Base-by-base conservation (phyloP, 169 alveolate species). In the Plasmodium relictum region DNA sequence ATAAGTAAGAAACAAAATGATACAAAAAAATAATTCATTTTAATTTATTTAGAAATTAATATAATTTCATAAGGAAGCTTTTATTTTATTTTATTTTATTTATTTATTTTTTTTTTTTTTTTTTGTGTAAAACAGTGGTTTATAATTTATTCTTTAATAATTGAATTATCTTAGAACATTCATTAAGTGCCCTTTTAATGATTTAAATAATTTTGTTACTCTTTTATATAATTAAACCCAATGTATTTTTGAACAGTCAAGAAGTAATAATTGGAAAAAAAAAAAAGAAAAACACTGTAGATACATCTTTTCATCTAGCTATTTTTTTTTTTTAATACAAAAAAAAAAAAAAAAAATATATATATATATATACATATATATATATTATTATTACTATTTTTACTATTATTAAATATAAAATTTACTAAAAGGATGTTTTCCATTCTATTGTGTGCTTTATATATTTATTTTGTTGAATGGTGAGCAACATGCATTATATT, bases 21-120 rank as follows among this genome's bases (percentile, higher is more conserved):
- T 10, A 48, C 74, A 31, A 78, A 18, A 31, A 66, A 78, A 52
- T 78, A 78, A 10, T 78, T 78, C 89, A 78, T 78, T 78, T 56
- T 66, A 37, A 31, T 31, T 31, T 31, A 31, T 31, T 31, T 2
- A 3, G 39, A 31, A 31, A 31, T 31, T 31, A 2, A 31, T 31
- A 3, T 31, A 31, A 31, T 2, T 2, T 31, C 1, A 31, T 31
- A 31, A 31, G 39, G 39, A 31, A 31, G 3, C 39, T 31, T n/a
- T n/a, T n/a, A n/a, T n/a, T n/a, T n/a, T n/a, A n/a, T n/a, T n/a
- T 22, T 45, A 12, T 16, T 66, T 37, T 12, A 16, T 68, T 1
- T 31, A 31, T 31, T 2, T 31, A 31, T 31, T 3, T 31, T 31
- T 31, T 31, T 31, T 31, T 31, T 31, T 31, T 31, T 31, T 31